phyloP scores from a whole-genome alignment of 2,329 filamentous ascomycete species.

The Colletotrichum sp. region DNA sequence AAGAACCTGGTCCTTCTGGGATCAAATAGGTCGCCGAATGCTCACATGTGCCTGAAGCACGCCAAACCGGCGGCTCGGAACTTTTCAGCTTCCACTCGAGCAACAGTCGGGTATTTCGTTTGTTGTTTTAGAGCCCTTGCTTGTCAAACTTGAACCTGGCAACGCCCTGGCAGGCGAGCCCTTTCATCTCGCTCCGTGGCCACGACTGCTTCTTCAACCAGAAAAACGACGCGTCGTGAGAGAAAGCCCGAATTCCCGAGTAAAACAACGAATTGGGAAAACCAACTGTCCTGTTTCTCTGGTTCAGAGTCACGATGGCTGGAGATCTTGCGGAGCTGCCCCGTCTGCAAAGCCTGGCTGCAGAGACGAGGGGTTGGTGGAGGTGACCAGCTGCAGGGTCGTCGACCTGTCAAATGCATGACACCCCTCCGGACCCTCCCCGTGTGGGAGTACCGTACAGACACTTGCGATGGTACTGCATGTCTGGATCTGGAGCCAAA shows the following conservation, averaged over 20 bases:
- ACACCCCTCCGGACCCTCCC: neutral
- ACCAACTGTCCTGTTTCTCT: neutral
- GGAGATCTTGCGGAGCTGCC: neutral
- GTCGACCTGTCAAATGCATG: neutral
- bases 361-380: neutral
- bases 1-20: neutral
- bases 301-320: neutral
- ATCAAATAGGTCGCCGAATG: neutral
- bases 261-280: neutral
- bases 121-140: neutral
- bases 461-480: neutral
- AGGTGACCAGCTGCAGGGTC: slow-evolving; percentile 2
- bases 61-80: neutral
- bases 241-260: neutral
- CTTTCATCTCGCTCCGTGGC: neutral
- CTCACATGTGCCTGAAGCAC: neutral
- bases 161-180: neutral
- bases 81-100: neutral
- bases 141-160: neutral
- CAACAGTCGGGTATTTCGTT: neutral
- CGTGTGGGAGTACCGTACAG: neutral
- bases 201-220: neutral
- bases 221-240: neutral
- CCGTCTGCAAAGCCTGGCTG: neutral
- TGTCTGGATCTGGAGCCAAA: neutral